Evolutionary conservation across 2,329 filamentous ascomycete species (phyloP).

Genomic region (Aspergillus calidoustus): DNA sequence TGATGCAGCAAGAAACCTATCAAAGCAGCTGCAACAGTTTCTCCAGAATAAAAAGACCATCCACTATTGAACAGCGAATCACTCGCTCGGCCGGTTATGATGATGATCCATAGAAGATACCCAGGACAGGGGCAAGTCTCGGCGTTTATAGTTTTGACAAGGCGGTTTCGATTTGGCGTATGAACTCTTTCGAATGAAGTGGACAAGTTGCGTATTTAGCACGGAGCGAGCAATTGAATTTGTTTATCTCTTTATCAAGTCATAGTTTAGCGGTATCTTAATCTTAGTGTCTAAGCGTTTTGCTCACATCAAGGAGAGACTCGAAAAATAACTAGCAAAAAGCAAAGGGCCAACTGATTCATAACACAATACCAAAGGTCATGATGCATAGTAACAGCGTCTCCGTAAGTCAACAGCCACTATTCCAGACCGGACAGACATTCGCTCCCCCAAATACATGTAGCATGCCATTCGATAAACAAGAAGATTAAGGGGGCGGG

Average conservation of each 20-base stretch:
- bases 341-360: background rate
- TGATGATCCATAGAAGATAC: background rate
- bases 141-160: background rate
- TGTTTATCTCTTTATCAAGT: background rate
- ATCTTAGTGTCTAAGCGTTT: conserved; percentile 2
- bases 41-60: conserved; percentile 23
- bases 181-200: background rate
- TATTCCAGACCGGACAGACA: background rate
- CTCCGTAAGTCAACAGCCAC: background rate
- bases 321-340: background rate
- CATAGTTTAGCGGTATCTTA: background rate
- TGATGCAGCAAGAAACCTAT: conserved; percentile 31
- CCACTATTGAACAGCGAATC: background rate
- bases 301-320: conserved; percentile 1
- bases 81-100: background rate
- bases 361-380: conserved; percentile 3
- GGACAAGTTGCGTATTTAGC: background rate
- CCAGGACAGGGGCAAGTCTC: background rate
- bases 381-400: background rate
- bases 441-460: background rate
- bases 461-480: background rate
- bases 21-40: conserved; percentile 28
- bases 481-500: background rate
- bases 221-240: background rate
- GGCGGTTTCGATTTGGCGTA: background rate